These are phyloP conservation scores for Wickerhamiella sergipiensis DNA, from an alignment of 805 yeast genomes.

Conservation along the genomic window DNA sequence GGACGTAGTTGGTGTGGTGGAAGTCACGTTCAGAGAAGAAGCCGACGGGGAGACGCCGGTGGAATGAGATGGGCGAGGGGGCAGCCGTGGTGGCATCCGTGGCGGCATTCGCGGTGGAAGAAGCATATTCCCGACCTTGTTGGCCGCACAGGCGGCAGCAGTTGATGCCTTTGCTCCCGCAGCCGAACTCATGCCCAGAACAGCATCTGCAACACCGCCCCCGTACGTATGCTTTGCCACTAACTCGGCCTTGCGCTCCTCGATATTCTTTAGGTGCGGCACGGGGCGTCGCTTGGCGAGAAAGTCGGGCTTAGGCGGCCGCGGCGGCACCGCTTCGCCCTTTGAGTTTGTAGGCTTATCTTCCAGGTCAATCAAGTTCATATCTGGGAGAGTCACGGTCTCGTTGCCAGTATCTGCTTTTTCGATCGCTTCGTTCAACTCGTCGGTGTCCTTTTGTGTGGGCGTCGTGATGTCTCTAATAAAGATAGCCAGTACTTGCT, in stretches of 20 bases:
- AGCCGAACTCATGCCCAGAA: neutral
- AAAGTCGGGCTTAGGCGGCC: constrained; percentile 21
- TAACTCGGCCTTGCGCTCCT: constrained; percentile 1
- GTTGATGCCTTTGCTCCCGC: neutral
- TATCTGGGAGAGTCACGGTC: constrained; percentile 21
- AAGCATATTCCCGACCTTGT: constrained; percentile 11
- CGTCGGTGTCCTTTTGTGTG: constrained; percentile 16
- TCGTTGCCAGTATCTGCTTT: constrained; percentile 3
- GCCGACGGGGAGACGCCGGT: too few species aligned
- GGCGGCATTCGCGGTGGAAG: neutral
- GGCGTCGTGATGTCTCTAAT: constrained; percentile 54
- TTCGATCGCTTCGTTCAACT: constrained; percentile 10
- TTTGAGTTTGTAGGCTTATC: neutral
- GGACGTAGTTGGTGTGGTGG: too few species aligned
- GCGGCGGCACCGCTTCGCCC: constrained; percentile 20
- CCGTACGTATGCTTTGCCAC: neutral
- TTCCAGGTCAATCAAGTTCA: constrained; percentile 16
- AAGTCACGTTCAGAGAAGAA: too few species aligned
- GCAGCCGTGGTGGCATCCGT: neutral
- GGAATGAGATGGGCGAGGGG: neutral
- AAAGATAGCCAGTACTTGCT: constrained; percentile 57
- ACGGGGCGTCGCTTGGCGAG: neutral
- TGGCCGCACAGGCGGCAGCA: constrained; percentile 13
- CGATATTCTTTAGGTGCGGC: constrained; percentile 5
- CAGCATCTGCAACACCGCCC: constrained; percentile 1